These are phyloP conservation scores for Trametes versicolor DNA, from an alignment of 1,284 basidiomycete genomes.

Conservation along the genomic window DNA sequence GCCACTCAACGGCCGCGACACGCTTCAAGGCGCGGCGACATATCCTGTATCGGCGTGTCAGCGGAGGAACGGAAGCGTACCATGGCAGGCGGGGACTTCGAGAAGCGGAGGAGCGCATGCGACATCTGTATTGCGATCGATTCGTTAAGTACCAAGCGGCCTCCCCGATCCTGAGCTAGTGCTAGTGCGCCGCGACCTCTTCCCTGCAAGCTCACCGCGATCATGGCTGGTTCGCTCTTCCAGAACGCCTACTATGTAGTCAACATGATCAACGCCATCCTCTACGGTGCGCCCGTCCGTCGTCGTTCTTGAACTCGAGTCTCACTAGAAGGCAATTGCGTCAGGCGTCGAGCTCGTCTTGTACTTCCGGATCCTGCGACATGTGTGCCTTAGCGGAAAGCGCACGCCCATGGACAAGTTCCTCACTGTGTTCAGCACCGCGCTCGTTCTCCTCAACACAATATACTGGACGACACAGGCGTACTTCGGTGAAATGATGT, in stretches of 20 bases:
- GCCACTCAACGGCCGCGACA: not conserved
- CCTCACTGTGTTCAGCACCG: constrained; percentile 26
- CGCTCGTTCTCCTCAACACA: constrained; percentile 27
- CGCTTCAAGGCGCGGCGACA: not conserved
- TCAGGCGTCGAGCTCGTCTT: constrained; percentile 22
- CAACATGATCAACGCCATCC: constrained; percentile 24
- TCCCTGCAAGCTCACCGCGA: not conserved
- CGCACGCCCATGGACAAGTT: constrained; percentile 24
- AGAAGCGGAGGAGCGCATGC: not conserved
- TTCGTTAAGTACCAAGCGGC: not conserved
- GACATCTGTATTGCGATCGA: not conserved
- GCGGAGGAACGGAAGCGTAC: not conserved
- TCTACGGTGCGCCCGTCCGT: constrained; percentile 13
- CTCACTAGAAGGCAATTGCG: not conserved
- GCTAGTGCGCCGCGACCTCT: not conserved
- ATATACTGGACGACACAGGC: constrained; percentile 28
- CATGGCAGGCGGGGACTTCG: not conserved
- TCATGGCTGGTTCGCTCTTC: constrained; percentile 9
- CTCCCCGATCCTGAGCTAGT: not conserved
- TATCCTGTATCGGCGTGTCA: not conserved
- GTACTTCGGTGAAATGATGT: constrained; percentile 33
- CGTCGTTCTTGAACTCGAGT: not conserved
- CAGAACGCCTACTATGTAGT: constrained; percentile 22
- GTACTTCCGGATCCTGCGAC: constrained; percentile 17
- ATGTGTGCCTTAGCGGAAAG: not conserved